phyloP scores from a whole-genome alignment of 129 eudicot species.

The Artemisia annua region DNA sequence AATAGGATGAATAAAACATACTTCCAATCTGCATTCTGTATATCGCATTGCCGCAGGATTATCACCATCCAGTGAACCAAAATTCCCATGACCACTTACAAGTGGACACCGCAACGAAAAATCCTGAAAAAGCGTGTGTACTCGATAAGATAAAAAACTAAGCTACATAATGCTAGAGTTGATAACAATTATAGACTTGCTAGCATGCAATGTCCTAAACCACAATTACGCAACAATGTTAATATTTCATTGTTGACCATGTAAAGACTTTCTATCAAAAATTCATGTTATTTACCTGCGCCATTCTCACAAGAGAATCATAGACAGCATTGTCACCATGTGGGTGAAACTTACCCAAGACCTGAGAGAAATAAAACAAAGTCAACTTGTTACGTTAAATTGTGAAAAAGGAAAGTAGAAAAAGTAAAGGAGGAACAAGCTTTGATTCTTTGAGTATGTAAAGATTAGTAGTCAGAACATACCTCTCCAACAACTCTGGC shows the following conservation, averaged over 20 bases:
- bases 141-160: constrained; percentile 1
- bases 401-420: not conserved
- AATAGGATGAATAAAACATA: constrained; percentile 29
- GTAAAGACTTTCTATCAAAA: not conserved
- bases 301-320: constrained; percentile 95
- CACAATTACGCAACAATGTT: not conserved
- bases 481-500: constrained; percentile 99
- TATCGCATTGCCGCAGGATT: constrained; percentile 99
- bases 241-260: not conserved
- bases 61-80: constrained; percentile 96
- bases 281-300: constrained; percentile 62
- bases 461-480: not conserved
- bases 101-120: constrained; percentile 92
- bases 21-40: constrained; percentile 97
- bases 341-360: constrained; percentile 95
- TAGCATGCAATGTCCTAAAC: not conserved
- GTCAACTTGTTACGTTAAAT: constrained; percentile 9
- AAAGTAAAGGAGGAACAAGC: not conserved
- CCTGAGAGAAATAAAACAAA: constrained; percentile 40
- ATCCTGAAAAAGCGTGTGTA: constrained; percentile 47
- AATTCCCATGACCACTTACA: constrained; percentile 94
- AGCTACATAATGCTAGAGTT: not conserved
- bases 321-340: constrained; percentile 95
- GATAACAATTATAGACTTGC: not conserved
- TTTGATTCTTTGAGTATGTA: not conserved